These are phyloP conservation scores for Pythium aristosporum DNA, from an alignment of 352 stramenopile species.

Conservation along the genomic window DNA sequence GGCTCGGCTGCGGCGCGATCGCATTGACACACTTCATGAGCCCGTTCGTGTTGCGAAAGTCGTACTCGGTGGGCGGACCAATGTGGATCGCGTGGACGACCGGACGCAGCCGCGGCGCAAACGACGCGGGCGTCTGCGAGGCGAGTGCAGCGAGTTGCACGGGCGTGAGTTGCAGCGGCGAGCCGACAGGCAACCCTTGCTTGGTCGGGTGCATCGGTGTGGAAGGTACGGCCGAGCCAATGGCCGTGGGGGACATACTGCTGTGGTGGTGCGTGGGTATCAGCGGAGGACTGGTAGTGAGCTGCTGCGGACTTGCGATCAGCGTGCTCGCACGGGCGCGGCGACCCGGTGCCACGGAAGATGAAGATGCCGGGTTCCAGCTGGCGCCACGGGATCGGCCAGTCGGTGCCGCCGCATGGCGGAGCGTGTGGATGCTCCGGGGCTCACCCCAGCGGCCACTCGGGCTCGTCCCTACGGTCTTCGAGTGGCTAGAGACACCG, in stretches of 20 bases:
- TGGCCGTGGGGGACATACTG: slow-evolving; percentile 1
- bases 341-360: not conserved
- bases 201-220: not conserved
- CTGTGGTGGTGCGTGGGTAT: not conserved
- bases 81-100: slow-evolving; percentile 61
- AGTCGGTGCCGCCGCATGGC: slow-evolving; percentile 10
- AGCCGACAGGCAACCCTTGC: slow-evolving; percentile 15
- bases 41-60: slow-evolving; percentile 76
- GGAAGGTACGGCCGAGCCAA: too few relatives aligned
- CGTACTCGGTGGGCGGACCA: slow-evolving; percentile 64
- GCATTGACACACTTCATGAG: slow-evolving; percentile 81
- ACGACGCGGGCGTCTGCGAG: not conserved
- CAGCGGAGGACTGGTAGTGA: slow-evolving; percentile 6
- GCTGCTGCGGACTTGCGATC: not conserved
- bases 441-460: slow-evolving; percentile 13
- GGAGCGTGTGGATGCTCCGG: slow-evolving; percentile 20
- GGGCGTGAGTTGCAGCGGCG: slow-evolving; percentile 24
- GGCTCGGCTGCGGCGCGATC: slow-evolving; percentile 52
- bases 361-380: slow-evolving; percentile 7
- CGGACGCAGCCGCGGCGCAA: slow-evolving; percentile 40
- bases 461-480: slow-evolving; percentile 21
- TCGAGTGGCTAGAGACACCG: slow-evolving; percentile 6
- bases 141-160: slow-evolving; percentile 26
- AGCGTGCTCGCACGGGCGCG: not conserved
- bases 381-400: slow-evolving; percentile 14